Percentiles rank a stretch among this genome's conserved stretches.
phyloP scores from a whole-genome alignment of 2,329 filamentous ascomycete genomes.

The Arachnomyces sp. region DNA sequence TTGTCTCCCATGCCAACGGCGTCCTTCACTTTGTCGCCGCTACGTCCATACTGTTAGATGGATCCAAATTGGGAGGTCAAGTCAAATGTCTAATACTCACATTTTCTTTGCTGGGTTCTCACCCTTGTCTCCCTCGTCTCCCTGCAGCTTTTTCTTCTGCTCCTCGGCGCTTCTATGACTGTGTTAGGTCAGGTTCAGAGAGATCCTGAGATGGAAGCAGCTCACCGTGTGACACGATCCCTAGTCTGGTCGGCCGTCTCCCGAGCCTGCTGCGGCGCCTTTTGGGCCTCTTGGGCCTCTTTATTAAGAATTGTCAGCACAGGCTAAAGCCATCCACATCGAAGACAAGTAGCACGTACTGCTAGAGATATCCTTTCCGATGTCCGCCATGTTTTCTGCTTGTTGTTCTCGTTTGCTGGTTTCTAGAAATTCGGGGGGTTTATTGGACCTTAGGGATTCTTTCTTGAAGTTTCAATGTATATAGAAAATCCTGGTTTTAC shows the following conservation, averaged over 20 bases:
- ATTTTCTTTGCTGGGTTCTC: constrained; percentile 26
- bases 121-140: constrained; percentile 8
- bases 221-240: constrained; percentile 25
- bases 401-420: too few species aligned
- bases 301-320: constrained; percentile 16
- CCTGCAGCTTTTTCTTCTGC: too few species aligned
- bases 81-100: constrained; percentile 21
- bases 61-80: not conserved
- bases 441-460: not conserved
- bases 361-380: too few species aligned
- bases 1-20: constrained; percentile 33
- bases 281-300: too few species aligned
- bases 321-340: constrained; percentile 14
- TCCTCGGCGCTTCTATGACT: too few species aligned
- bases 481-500: too few species aligned
- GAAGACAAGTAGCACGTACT: not conserved
- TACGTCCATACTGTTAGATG: constrained; percentile 13
- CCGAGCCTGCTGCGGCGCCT: too few species aligned
- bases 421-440: not conserved
- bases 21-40: constrained; percentile 39
- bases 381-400: too few species aligned
- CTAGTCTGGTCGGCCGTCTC: too few species aligned
- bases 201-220: not conserved
- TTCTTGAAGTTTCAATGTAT: too few species aligned
- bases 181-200: not conserved